phyloP scores from a whole-genome alignment of 2,329 filamentous ascomycete species.

The Calonectria naviculata region DNA sequence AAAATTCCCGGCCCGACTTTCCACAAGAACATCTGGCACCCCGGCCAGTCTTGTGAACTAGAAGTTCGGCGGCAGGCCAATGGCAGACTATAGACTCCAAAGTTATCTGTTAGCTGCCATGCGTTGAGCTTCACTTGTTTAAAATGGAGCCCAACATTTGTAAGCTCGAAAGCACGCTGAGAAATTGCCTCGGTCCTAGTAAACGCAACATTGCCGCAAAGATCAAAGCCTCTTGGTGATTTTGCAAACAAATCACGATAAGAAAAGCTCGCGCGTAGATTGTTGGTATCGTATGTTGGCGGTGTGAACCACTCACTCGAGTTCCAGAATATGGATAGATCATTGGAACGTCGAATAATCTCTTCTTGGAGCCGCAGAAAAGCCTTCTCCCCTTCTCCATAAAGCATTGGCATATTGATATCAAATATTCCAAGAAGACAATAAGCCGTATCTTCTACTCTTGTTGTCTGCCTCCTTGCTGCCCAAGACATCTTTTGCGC shows the following conservation, averaged over 20 bases:
- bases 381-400: slow-evolving; percentile 10
- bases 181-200: neutral
- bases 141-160: neutral
- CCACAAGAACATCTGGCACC: neutral
- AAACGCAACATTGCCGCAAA: neutral
- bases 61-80: no score
- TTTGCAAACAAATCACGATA: neutral
- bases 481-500: slow-evolving; percentile 16
- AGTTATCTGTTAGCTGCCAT: neutral
- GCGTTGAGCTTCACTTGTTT: neutral
- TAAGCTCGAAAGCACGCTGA: neutral
- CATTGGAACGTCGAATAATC: slow-evolving; percentile 1
- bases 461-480: neutral
- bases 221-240: neutral
- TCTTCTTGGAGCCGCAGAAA: slow-evolving; percentile 17
- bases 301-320: no score
- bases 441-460: slow-evolving; percentile 13
- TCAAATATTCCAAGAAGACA: slow-evolving; percentile 17
- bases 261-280: neutral
- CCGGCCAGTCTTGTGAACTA: no score
- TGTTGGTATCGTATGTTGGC: neutral
- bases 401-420: slow-evolving; percentile 18
- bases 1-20: neutral
- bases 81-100: neutral
- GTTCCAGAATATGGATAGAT: neutral